Evolutionary conservation across 306 rosid species (phyloP).

Genomic region (Chamaecrista fasciculata): DNA sequence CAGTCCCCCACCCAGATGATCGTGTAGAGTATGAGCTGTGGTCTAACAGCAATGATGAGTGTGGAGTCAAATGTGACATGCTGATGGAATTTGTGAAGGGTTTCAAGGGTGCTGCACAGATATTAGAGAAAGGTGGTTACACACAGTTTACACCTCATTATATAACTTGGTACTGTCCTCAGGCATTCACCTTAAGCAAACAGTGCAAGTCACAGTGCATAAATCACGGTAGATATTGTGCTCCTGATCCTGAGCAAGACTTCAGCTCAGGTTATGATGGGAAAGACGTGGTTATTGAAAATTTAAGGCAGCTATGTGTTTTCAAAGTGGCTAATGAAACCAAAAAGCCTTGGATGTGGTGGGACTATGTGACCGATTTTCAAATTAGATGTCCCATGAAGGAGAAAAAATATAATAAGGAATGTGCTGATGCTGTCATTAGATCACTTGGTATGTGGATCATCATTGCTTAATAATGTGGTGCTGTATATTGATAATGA

Average conservation of each 20-base stretch:
- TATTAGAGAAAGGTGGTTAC: conserved; percentile 85
- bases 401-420: conserved; percentile 76
- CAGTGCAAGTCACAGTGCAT: conserved; percentile 95
- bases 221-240: conserved; percentile 89
- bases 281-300: conserved; percentile 81
- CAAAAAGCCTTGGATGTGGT: conserved; percentile 77
- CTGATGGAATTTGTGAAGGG: conserved; percentile 78
- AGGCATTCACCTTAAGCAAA: conserved; percentile 74
- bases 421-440: conserved; percentile 67
- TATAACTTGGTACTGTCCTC: conserved; percentile 90
- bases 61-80: conserved; percentile 89
- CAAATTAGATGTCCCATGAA: conserved; percentile 96
- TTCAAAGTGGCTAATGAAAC: conserved; percentile 68
- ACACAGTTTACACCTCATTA: conserved; percentile 82
- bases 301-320: conserved; percentile 88
- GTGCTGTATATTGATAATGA: neutral
- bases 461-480: neutral
- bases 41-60: conserved; percentile 89
- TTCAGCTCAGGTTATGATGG: conserved; percentile 88
- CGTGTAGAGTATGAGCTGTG: conserved; percentile 86
- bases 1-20: conserved; percentile 90
- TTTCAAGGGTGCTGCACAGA: conserved; percentile 85
- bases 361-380: conserved; percentile 95
- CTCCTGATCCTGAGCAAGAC: conserved; percentile 97
- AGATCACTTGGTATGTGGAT: conserved; percentile 65